Evolutionary conservation across 148 eudicot species (phyloP), one percentile per base, ranked within the genome.

Genomic region (Chenopodium formosanum): DNA sequence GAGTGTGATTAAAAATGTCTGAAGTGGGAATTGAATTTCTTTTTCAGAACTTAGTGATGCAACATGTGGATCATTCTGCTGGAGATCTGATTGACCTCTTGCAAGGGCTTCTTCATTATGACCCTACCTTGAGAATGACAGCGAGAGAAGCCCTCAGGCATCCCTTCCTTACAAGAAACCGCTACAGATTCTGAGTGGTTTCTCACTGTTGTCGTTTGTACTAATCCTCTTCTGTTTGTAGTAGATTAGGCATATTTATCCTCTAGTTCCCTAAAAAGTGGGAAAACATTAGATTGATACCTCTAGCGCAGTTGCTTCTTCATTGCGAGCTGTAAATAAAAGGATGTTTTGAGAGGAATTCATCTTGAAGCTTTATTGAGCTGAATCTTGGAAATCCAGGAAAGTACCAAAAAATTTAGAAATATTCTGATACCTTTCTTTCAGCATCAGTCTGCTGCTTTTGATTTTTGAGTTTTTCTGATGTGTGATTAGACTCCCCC

Each of bases 61-160:
- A 89, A 64, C 90, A 88, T 66, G 93, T 91, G 40, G 93, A 91
- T 82, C 93, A 91, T 82, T 91, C 93, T 29, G 91, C 91, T 16
- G 93, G 93, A 56, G 93, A 91, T 81, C 86, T 91, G 65, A 91
- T 88, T 64, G 90, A 91, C 84, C 88, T 91, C 29, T 81, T 91
- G 84, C 90, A 89, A 88, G 89, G 89, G 31, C 89, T 89, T 58
- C 91, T 91, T 73, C 88, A 86, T 58, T 88, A 85, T 62, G 91
- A 91, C 23, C 89, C 93, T 73, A 77, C 88, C 78, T 81, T 67
- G 84, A 88, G 93, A 74, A 81, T 88, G 11, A 86, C 88, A 40
- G 91, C 93, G 56, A 82, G 82, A 52, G 91, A 89, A 83, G 93
- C 91, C 40, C 88, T 89, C 22, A 82, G 90, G 69, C 93, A 91